These are phyloP conservation scores for Physcomitrellopsis africana DNA, from an alignment of 225 moss, liverwort and hornwort species.

Conservation along the genomic window DNA sequence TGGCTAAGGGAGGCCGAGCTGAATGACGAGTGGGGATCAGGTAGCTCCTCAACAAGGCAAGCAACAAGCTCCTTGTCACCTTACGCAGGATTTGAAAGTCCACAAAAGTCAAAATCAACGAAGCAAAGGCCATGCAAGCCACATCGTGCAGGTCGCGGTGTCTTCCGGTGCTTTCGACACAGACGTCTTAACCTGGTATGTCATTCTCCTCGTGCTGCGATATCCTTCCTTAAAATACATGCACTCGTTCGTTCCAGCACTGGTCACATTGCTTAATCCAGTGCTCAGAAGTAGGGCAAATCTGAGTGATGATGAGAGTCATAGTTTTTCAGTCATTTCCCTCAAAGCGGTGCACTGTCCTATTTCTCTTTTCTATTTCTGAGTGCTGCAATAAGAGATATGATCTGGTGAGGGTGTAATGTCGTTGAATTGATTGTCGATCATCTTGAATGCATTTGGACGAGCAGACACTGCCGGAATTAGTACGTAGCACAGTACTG, in stretches of 20 bases:
- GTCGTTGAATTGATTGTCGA: not conserved
- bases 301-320: too few relatives aligned
- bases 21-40: conserved; percentile 53
- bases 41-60: conserved; percentile 29
- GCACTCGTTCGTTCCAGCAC: not conserved
- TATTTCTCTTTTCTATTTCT: too few relatives aligned
- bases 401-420: not conserved
- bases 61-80: conserved; percentile 1
- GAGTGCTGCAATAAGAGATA: not conserved
- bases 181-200: conserved; percentile 47
- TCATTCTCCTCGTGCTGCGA: too few relatives aligned
- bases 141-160: conserved; percentile 26
- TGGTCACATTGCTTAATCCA: not conserved
- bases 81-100: conserved; percentile 24
- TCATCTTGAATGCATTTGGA: conserved; percentile 13
- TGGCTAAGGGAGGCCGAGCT: conserved; percentile 58
- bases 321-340: too few relatives aligned
- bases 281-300: too few relatives aligned
- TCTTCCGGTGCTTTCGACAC: conserved; percentile 49
- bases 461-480: conserved; percentile 41
- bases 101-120: conserved; percentile 35
- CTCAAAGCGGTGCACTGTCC: too few relatives aligned
- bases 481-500: conserved; percentile 36
- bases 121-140: conserved; percentile 29
- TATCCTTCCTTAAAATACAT: not conserved